Conservation (phyloP, 225 moss, liverwort and hornwort genomes). For the Straminergon stramineum region DNA sequence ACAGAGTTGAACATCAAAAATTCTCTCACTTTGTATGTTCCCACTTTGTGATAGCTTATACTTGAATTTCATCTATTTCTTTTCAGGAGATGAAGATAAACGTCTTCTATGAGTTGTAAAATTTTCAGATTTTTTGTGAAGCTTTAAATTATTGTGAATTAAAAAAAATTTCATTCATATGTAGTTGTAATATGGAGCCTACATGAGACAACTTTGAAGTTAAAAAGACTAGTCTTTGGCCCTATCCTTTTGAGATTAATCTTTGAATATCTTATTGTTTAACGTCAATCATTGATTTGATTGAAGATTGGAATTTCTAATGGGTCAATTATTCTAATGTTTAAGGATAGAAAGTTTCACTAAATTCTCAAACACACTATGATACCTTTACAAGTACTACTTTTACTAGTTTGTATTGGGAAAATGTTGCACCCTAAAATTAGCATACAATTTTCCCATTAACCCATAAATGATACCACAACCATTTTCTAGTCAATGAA, state of each 20-base stretch:
- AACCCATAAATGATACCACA: too few relatives aligned
- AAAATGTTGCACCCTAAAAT: neutral
- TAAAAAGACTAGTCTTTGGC: too few relatives aligned
- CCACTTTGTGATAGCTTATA: neutral
- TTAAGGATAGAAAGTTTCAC: neutral
- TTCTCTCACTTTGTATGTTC: rapidly evolving
- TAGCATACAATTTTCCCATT: neutral
- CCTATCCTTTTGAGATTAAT: neutral
- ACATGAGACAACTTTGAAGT: neutral
- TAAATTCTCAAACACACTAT: neutral
- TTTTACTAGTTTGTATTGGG: neutral
- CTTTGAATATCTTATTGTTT: neutral
- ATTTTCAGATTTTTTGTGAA: neutral
- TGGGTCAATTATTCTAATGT: neutral
- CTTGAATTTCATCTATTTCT: neutral
- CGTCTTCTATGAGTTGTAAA: neutral
- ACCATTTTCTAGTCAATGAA: too few relatives aligned
- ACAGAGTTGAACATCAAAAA: neutral
- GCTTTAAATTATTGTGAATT: neutral
- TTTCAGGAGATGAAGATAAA: neutral
- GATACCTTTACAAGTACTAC: neutral
- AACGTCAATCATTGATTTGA: neutral
- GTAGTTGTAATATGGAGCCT: neutral
- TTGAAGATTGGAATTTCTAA: neutral
- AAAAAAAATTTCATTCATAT: neutral